Base-by-base conservation (phyloP, 306 rosid species). In the Coriaria nepalensis region DNA sequence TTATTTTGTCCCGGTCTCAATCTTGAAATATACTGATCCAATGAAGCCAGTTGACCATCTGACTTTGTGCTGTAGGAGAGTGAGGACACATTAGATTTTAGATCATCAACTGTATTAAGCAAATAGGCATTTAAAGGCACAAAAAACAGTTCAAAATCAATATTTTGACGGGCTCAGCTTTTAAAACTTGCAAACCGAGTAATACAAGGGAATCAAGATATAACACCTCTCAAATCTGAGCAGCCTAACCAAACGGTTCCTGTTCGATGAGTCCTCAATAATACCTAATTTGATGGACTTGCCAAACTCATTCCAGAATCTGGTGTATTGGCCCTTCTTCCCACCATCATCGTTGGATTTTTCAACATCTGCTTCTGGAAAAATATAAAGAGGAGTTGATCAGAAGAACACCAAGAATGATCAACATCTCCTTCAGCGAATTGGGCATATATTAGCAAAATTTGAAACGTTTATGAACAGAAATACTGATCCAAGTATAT, bases 1-100 rank as follows among this genome's bases (percentile, higher is more conserved):
- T 92, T 96, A 65, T 92, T 92, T 43, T 92, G 98, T 54, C 98
- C 98, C 35, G 93, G 38, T 70, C 80, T 86, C 98, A 92, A 85
- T 72, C 98, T 85, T 39, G 98, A 75, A 48, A 92, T 86, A 68
- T 92, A 92, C 77, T 86, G 94, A 59, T 92, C 98, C 12, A 92
- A 70, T 12, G 98, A 85, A 45, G 80, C 72, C 66, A 92, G 62
- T 64, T 86, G 85, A 6, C 98, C 98, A 57, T 85, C 98, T 6
- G 98, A 92, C 75, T 75, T 92, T 71, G 94, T 35, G 67, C 98
- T 92, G 94, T 9, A 71, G 53, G 59, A 71, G 56, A 53, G 64
- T 52, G 29, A 20, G 29, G 29, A 20, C 29, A 20, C 29, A 20
- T 58, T 41, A 62, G 51, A 6, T 0, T 55, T 58, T 41, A 62